A percentile compares a stretch with the other conserved stretches of the same genome.
phyloP scores from a whole-genome alignment of 306 rosid genomes.

The Pueraria montana region DNA sequence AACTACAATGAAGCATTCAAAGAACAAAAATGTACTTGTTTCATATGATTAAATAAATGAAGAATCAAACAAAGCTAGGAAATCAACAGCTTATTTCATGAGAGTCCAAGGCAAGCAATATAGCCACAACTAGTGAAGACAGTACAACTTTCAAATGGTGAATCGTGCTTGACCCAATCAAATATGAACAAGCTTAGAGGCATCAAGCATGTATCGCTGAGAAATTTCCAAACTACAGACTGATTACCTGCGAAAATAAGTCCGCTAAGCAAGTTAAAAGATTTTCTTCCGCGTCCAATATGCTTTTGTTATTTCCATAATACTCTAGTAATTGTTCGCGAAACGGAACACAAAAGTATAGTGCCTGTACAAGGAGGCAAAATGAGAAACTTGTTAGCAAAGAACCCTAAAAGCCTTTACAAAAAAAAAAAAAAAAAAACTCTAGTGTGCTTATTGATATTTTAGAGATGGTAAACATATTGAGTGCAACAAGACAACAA shows the following conservation, averaged over 20 bases:
- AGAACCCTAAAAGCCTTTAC: conserved; percentile 15
- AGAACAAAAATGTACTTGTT: neutral
- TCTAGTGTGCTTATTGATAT: conserved; percentile 19
- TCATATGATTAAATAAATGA: conserved; percentile 2
- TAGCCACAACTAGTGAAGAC: neutral
- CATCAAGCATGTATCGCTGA: neutral
- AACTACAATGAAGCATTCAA: neutral
- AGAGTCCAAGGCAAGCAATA: conserved; percentile 20
- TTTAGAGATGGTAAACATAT: neutral
- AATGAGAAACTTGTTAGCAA: conserved; percentile 35
- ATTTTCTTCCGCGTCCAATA: conserved; percentile 88
- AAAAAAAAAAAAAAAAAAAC: conserved; percentile 28
- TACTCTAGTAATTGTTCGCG: conserved; percentile 94
- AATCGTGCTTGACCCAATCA: neutral
- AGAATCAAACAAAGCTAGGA: neutral
- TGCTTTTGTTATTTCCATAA: conserved; percentile 78
- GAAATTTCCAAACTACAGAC: conserved; percentile 39
- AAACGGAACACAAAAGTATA: conserved; percentile 98
- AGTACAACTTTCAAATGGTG: conserved; percentile 35
- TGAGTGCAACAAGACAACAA: conserved; percentile 7
- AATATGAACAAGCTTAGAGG: neutral
- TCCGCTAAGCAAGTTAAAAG: conserved; percentile 98
- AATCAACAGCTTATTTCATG: conserved; percentile 3
- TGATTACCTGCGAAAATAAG: conserved; percentile 88
- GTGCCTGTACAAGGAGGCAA: conserved; percentile 71